Conservation (phyloP, 495 filamentous ascomycete genomes). For the Daldinia caldariorum region DNA sequence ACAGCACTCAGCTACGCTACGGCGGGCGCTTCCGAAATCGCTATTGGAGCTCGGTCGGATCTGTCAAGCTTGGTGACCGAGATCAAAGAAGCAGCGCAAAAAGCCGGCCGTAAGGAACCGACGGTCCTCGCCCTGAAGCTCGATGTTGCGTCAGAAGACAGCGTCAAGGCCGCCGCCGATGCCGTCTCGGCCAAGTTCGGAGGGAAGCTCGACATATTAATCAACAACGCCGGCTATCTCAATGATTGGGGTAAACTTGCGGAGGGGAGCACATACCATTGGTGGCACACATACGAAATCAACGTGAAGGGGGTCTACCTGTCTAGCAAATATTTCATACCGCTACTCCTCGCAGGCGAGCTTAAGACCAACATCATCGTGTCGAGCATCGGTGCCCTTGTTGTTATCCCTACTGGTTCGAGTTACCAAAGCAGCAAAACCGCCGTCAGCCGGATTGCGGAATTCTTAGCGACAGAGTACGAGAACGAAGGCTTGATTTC, state of each 20-base stretch:
- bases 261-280: slow-evolving; percentile 49
- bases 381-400: slow-evolving; percentile 49
- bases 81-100: slow-evolving; percentile 45
- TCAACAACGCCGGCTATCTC: slow-evolving; percentile 58
- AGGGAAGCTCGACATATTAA: slow-evolving; percentile 54
- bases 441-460: slow-evolving; percentile 53
- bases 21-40: slow-evolving; percentile 55
- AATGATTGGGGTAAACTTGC: slow-evolving; percentile 47
- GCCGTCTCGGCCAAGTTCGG: slow-evolving; percentile 46
- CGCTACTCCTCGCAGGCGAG: slow-evolving; percentile 52
- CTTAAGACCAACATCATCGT: slow-evolving; percentile 51
- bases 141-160: slow-evolving; percentile 55
- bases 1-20: slow-evolving; percentile 59
- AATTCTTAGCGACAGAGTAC: slow-evolving; percentile 58
- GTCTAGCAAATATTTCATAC: slow-evolving; percentile 54
- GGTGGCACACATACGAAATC: slow-evolving; percentile 56
- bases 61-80: slow-evolving; percentile 49
- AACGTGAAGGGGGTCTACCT: slow-evolving; percentile 59
- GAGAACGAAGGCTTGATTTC: slow-evolving; percentile 52
- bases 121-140: slow-evolving; percentile 53
- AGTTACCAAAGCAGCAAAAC: slow-evolving; percentile 57
- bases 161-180: slow-evolving; percentile 49
- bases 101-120: slow-evolving; percentile 51
- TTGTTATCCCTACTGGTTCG: slow-evolving; percentile 38
- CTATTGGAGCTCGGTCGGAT: slow-evolving; percentile 55